Conservation (phyloP, 2,329 filamentous ascomycete genomes). For the Fusarium buxicola region DNA sequence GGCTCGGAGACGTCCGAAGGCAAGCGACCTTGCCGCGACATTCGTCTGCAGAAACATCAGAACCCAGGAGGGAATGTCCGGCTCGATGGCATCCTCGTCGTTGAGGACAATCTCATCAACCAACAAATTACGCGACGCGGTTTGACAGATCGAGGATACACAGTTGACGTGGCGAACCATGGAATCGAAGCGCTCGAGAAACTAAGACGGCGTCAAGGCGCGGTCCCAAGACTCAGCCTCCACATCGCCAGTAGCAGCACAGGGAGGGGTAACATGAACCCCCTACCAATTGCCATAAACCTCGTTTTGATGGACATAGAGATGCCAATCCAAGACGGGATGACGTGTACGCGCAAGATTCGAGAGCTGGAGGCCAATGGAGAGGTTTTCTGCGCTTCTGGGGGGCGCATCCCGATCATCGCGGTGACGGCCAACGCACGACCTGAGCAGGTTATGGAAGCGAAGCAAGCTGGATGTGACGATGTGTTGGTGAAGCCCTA, state of each 20-base stretch:
- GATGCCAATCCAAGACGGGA: constrained; percentile 79
- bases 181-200: constrained; percentile 66
- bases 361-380: constrained; percentile 69
- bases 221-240: constrained; percentile 33
- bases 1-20: constrained; percentile 25
- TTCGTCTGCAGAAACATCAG: constrained; percentile 40
- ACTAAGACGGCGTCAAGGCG: constrained; percentile 47
- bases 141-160: constrained; percentile 61
- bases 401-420: constrained; percentile 70
- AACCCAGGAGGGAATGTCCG: constrained; percentile 45
- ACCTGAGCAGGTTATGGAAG: constrained; percentile 67
- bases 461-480: constrained; percentile 65
- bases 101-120: constrained; percentile 72
- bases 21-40: constrained; percentile 39
- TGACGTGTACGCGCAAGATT: constrained; percentile 74
- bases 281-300: constrained; percentile 57
- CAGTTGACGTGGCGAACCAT: constrained; percentile 66
- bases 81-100: constrained; percentile 62
- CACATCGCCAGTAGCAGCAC: constrained; percentile 10
- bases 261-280: constrained; percentile 27
- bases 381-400: constrained; percentile 57
- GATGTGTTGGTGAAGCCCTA: constrained; percentile 81
- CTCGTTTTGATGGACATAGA: constrained; percentile 82
- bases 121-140: constrained; percentile 66
- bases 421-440: constrained; percentile 76